These are phyloP conservation scores for Epichloe aotearoae DNA, from an alignment of 2,329 filamentous ascomycete species.

Conservation along the genomic window DNA sequence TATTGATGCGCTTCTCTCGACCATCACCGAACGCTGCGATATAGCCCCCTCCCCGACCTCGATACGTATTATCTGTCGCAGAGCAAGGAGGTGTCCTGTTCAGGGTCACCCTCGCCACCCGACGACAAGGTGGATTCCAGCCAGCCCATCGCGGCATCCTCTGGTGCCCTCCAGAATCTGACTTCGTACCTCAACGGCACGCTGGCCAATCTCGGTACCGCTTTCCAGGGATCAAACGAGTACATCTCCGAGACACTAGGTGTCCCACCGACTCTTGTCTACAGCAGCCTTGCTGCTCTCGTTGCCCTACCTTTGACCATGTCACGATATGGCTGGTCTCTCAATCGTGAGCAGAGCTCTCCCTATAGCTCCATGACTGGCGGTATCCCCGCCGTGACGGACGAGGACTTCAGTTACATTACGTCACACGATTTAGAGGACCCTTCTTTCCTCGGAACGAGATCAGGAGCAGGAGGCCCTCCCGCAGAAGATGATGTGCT, in stretches of 20 bases:
- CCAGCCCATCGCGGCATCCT: slow-evolving; percentile 44
- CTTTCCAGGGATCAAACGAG: slow-evolving; percentile 34
- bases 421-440: slow-evolving; percentile 59
- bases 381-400: slow-evolving; percentile 49
- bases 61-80: not conserved
- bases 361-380: slow-evolving; percentile 36
- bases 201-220: slow-evolving; percentile 33
- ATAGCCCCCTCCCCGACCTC: not conserved
- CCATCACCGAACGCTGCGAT: not conserved
- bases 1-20: not conserved
- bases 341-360: slow-evolving; percentile 32
- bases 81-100: slow-evolving; percentile 19
- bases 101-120: slow-evolving; percentile 21
- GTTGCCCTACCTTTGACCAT: slow-evolving; percentile 38
- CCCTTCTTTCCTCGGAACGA: slow-evolving; percentile 14
- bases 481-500: slow-evolving; percentile 53
- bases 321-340: slow-evolving; percentile 40
- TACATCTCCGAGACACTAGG: slow-evolving; percentile 39
- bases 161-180: slow-evolving; percentile 49
- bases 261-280: slow-evolving; percentile 33
- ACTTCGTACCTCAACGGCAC: slow-evolving; percentile 44
- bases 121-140: slow-evolving; percentile 50
- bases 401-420: slow-evolving; percentile 71
- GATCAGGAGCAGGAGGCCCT: not conserved
- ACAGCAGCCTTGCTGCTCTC: slow-evolving; percentile 36